phyloP scores from a whole-genome alignment of 192 early-diverging fungal genomes.

The Helicostylum pulchrum region DNA sequence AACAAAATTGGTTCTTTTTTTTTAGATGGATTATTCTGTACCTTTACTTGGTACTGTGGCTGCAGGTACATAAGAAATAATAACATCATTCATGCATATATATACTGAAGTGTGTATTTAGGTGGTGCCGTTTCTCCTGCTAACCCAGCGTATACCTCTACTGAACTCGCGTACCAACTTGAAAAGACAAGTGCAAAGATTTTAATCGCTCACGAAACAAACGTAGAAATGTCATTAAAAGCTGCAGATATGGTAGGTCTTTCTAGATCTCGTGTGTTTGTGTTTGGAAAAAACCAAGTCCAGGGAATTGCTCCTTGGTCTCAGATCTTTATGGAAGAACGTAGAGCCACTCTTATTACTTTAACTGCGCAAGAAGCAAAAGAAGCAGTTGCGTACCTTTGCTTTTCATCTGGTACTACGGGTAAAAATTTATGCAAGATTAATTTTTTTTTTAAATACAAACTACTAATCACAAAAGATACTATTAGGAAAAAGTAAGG shows the following conservation, averaged over 20 bases:
- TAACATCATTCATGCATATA: not conserved
- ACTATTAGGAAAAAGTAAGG: slow-evolving; percentile 20
- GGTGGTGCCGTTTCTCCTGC: slow-evolving; percentile 71
- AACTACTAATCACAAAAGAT: too few species aligned
- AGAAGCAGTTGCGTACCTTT: slow-evolving; percentile 25
- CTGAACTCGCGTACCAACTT: slow-evolving; percentile 77
- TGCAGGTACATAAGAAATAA: slow-evolving; percentile 26
- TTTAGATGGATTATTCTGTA: slow-evolving; percentile 23
- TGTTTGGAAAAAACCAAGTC: slow-evolving; percentile 28
- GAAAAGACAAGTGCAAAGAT: slow-evolving; percentile 61
- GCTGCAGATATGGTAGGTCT: slow-evolving; percentile 21
- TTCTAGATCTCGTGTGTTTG: slow-evolving; percentile 18
- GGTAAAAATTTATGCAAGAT: slow-evolving; percentile 7
- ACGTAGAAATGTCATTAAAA: slow-evolving; percentile 22
- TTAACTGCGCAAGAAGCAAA: slow-evolving; percentile 27
- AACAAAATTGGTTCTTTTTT: not conserved
- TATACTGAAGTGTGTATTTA: not conserved
- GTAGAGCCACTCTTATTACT: slow-evolving; percentile 13
- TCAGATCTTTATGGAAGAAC: slow-evolving; percentile 3
- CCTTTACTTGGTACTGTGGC: slow-evolving; percentile 37
- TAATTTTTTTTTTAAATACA: too few species aligned
- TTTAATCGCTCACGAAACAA: slow-evolving; percentile 51
- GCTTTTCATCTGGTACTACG: slow-evolving; percentile 39
- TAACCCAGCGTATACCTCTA: slow-evolving; percentile 76
- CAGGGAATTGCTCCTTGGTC: slow-evolving; percentile 18